Base-by-base conservation (phyloP, 208 protist species). In the Crithidia acanthocephali region DNA sequence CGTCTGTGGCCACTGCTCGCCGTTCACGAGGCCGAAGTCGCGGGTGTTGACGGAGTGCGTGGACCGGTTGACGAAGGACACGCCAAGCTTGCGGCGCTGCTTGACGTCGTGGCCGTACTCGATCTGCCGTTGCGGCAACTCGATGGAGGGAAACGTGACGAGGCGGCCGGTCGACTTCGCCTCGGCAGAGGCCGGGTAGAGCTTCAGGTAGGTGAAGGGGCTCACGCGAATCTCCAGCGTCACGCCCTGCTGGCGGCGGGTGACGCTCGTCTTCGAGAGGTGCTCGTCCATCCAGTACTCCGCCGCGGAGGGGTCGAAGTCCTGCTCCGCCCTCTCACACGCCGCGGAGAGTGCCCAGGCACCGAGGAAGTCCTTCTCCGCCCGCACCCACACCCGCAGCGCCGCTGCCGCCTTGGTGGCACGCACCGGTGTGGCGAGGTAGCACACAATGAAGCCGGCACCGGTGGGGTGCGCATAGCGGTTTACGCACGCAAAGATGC, bases 401-500 rank as follows among this genome's bases (percentile, higher is more conserved):
- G 72, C 20, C 32, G 50, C 50, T 44, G 64, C 58, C 44, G 65
- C 45, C 16, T 48, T 58, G 2, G 45, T n/a, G 15, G 42, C 70
- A 5, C 51, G 60, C 23, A 40, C 27, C 22, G 76, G 81, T 23
- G 57, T 68, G 16, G 74, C 79, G 15, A 77, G 44, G 70, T 94
- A 95, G 72, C 91, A 95, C 2, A 95, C 44, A 6, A 90, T 81
- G 58, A 91, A 93, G n/a, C 87, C 88, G 2, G 86, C 74, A 20
- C 91, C 91, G 0, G 91, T 95, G 10, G 86, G 91, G 9, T 80
- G 81, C 6, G 80, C 82, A 63, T 80, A 92, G 56, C 86, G 86
- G 69, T 93, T 95, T 3, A 84, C 71, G 59, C 81, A 91, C 6
- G 86, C 88, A 52, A 83, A 85, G 6, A 94, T 56, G 25, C 77